Base-by-base conservation (phyloP, 2,329 filamentous ascomycete species). In the Venturia effusa region DNA sequence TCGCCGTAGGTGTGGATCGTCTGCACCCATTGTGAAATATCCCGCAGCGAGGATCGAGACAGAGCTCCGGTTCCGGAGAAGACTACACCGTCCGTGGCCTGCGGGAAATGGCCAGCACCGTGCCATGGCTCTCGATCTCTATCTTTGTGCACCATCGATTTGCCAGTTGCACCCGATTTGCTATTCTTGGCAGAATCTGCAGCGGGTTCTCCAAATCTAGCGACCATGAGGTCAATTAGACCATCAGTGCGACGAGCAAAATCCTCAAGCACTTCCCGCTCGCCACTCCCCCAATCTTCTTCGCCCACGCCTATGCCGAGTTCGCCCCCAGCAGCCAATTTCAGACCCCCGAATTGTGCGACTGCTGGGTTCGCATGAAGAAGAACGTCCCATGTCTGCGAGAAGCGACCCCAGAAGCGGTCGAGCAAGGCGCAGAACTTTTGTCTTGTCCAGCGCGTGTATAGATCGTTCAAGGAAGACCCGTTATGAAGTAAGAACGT, bases 281-380 rank as follows among this genome's bases (percentile, higher is more conserved):
- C 93, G 39, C 92, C 92, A 72, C 93, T 97, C 4, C 93, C 93
- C 73, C 92, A 88, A 64, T 97, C 90, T 77, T 97, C 94, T 73
- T 97, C 94, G 22, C 94, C 94, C 0, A 97, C 94, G 0, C 94
- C 94, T 57, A 97, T 84, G 19, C 94, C 94, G 32, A 97, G 83
- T 76, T 97, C 93, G 22, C 94, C 93, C 40, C 90, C 92, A 7
- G 88, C 90, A 15, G 92, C 90, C 39, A 99, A 81, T 74, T 96
- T 96, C 71, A 96, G 85, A 6, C 90, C 92, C 13, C 88, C 85
- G 70, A 91, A 92, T 5, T 96, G 80, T 67, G 88, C 87, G 0
- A 88, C 84, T 1, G 88, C 86, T 0, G 94, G 94, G 69, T 96
- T 97, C 10, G 92, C 93, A 71, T 93, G 90, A 51, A 99, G 81